Percentiles rank a stretch among this genome's conserved stretches.
These are phyloP conservation scores for Ceratocystis harringtonii DNA, from an alignment of 2,329 filamentous ascomycete genomes.

Conservation along the genomic window DNA sequence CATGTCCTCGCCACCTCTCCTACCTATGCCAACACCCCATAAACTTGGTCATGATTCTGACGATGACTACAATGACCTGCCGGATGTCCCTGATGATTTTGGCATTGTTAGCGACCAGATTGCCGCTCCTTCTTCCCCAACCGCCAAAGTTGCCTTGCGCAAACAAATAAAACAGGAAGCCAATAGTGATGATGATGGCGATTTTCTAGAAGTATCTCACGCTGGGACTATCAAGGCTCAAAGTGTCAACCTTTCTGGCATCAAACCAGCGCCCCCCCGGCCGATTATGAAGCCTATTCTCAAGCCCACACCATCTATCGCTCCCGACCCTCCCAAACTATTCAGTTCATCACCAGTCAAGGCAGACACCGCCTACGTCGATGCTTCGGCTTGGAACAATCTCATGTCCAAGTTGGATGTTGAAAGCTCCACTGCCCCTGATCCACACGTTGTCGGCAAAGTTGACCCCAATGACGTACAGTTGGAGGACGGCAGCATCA, in stretches of 20 bases:
- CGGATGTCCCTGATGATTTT: slow-evolving; percentile 46
- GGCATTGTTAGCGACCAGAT: slow-evolving; percentile 59
- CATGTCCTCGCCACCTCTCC: slow-evolving; percentile 29
- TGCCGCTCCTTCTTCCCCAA: slow-evolving; percentile 68
- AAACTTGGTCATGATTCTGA: slow-evolving; percentile 34
- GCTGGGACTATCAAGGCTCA: slow-evolving; percentile 51
- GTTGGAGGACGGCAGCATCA: slow-evolving; percentile 82
- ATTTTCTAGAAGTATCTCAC: slow-evolving; percentile 76
- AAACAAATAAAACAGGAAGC: slow-evolving; percentile 41
- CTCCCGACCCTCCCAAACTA: slow-evolving; percentile 43
- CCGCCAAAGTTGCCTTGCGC: slow-evolving; percentile 60
- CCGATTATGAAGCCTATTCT: slow-evolving; percentile 46
- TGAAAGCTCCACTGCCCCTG: slow-evolving; percentile 44
- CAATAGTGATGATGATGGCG: slow-evolving; percentile 63
- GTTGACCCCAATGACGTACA: slow-evolving; percentile 69
- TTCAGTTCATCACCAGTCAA: slow-evolving; percentile 21
- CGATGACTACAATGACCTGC: slow-evolving; percentile 43
- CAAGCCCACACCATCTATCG: slow-evolving; percentile 33
- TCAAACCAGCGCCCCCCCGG: slow-evolving; percentile 48
- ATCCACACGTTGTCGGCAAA: slow-evolving; percentile 56
- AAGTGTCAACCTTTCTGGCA: slow-evolving; percentile 74
- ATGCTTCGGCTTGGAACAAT: slow-evolving; percentile 76
- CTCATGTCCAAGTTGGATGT: slow-evolving; percentile 79
- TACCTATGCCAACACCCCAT: slow-evolving; percentile 22
- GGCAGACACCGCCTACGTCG: slow-evolving; percentile 30